These are phyloP conservation scores for Spinellus fusiger DNA, from an alignment of 192 early-diverging fungal species.

Conservation along the genomic window DNA sequence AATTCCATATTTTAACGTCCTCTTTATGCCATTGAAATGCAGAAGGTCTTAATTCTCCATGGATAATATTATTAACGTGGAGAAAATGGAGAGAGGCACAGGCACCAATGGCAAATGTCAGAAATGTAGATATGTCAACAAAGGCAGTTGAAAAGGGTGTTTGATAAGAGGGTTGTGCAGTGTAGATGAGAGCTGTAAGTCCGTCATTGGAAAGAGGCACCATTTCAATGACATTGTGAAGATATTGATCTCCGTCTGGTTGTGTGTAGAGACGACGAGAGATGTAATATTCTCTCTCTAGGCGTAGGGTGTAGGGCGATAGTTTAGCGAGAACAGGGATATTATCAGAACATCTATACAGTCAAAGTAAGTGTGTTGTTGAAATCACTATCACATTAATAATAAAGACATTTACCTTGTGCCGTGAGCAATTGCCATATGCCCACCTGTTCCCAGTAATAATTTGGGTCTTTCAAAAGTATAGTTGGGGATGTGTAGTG, in stretches of 20 bases:
- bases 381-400: not conserved
- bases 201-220: slow-evolving; percentile 15
- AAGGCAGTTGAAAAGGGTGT: not conserved
- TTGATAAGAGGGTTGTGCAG: not conserved
- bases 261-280: slow-evolving; percentile 4
- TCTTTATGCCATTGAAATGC: slow-evolving; percentile 3
- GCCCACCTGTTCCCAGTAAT: slow-evolving; percentile 6
- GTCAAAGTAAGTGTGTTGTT: no score
- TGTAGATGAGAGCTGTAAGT: slow-evolving; percentile 12
- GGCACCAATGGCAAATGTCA: slow-evolving; percentile 10
- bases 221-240: slow-evolving; percentile 12
- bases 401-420: slow-evolving; percentile 5
- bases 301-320: slow-evolving; percentile 15
- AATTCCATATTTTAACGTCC: slow-evolving; percentile 15
- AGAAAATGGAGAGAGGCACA: slow-evolving; percentile 11
- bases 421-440: slow-evolving; percentile 8
- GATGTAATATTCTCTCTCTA: slow-evolving; percentile 18
- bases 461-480: slow-evolving; percentile 1
- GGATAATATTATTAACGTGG: slow-evolving; percentile 15
- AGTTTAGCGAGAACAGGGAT: slow-evolving; percentile 7
- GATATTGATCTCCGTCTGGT: slow-evolving; percentile 2
- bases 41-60: slow-evolving; percentile 10
- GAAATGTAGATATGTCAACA: slow-evolving; percentile 1
- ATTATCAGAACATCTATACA: slow-evolving; percentile 9
- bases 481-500: slow-evolving; percentile 11